A percentile compares a stretch with the other conserved stretches of the same genome.
These are phyloP conservation scores for Casaregolazyma lundiana DNA, from an alignment of 1,139 yeast species.

Conservation along the genomic window DNA sequence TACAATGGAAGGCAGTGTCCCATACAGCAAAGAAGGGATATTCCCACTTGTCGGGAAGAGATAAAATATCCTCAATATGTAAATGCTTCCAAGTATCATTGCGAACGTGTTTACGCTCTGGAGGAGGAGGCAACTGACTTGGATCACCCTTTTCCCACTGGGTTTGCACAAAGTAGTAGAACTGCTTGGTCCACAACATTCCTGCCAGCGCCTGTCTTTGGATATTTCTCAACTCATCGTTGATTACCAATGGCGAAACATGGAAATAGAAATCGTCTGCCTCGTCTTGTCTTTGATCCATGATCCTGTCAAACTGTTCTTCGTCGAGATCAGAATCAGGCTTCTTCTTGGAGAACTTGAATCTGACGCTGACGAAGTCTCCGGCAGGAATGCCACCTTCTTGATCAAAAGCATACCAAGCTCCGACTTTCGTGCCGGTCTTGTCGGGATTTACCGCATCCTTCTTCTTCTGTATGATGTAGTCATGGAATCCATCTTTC, in stretches of 20 bases:
- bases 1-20: conserved; percentile 96
- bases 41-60: conserved; percentile 96
- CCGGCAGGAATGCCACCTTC: conserved; percentile 80
- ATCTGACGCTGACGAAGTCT: conserved; percentile 83
- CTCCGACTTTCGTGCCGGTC: conserved; percentile 72
- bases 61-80: conserved; percentile 82
- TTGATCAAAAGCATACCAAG: conserved; percentile 75
- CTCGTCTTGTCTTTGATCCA: conserved; percentile 74
- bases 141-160: conserved; percentile 93
- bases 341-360: conserved; percentile 53
- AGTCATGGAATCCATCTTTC: conserved; percentile 91
- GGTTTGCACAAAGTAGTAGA: conserved; percentile 79
- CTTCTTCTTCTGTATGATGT: conserved; percentile 56
- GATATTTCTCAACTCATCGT: conserved; percentile 75
- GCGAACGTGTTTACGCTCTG: conserved; percentile 76
- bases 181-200: conserved; percentile 90
- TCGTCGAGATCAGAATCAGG: conserved; percentile 59
- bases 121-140: conserved; percentile 67
- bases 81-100: conserved; percentile 87
- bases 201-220: conserved; percentile 97
- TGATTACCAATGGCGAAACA: conserved; percentile 78
- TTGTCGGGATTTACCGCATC: conserved; percentile 64
- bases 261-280: conserved; percentile 95
- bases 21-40: conserved; percentile 97
- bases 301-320: conserved; percentile 66